These are phyloP conservation scores for Diaporthe amygdali DNA, from an alignment of 2,329 filamentous ascomycete species.

Conservation along the genomic window DNA sequence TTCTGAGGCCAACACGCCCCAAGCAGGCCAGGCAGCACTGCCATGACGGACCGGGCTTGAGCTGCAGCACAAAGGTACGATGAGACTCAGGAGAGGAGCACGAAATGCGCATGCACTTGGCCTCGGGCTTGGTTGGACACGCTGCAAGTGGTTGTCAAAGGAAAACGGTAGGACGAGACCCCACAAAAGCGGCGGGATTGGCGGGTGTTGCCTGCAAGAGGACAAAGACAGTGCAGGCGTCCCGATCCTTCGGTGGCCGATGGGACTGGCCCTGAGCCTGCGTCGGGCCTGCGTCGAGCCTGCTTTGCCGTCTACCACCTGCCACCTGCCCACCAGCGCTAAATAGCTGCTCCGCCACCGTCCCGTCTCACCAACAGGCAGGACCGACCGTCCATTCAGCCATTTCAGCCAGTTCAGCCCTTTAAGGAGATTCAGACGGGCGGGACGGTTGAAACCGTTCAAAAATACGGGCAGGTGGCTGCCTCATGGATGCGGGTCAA, in stretches of 20 bases:
- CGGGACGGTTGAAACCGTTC: background rate
- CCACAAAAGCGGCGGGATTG: background rate
- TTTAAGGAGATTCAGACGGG: background rate
- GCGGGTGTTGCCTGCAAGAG: background rate
- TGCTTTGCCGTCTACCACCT: background rate
- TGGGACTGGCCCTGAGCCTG: background rate
- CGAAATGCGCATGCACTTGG: slow-evolving; percentile 8
- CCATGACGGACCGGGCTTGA: background rate
- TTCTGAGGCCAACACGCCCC: background rate
- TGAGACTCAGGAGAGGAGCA: background rate
- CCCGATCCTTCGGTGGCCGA: slow-evolving; percentile 9
- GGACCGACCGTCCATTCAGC: too few species aligned
- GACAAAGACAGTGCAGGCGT: background rate
- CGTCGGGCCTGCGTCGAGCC: too few species aligned
- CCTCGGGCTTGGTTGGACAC: background rate
- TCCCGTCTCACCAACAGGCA: background rate
- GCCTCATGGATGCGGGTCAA: background rate
- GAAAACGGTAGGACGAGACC: background rate
- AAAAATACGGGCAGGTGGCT: background rate
- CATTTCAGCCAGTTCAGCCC: background rate
- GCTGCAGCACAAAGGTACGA: background rate
- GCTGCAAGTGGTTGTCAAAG: background rate
- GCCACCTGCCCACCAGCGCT: background rate
- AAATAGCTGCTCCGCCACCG: slow-evolving; percentile 11
- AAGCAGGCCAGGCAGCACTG: background rate